A percentile compares a stretch with the other conserved stretches of the same genome.
Conservation (phyloP, 495 filamentous ascomycete species). For the Penicillium pancosmium region DNA sequence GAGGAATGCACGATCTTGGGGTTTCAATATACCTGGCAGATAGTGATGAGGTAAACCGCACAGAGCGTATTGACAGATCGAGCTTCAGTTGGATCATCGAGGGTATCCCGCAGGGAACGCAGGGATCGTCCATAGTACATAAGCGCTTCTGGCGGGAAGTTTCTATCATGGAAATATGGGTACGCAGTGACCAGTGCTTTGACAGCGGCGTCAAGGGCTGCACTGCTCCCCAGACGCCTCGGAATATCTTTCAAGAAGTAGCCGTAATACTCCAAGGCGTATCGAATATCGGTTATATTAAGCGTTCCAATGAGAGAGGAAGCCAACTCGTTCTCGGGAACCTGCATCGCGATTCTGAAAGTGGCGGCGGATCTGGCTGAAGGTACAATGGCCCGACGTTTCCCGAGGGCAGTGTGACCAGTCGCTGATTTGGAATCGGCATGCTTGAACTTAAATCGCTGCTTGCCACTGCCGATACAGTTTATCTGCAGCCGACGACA, state of each 20-base stretch:
- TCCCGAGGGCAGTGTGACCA: neutral
- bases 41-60: slow-evolving; percentile 43
- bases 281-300: slow-evolving; percentile 36
- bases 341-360: slow-evolving; percentile 4
- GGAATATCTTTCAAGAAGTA: slow-evolving; percentile 38
- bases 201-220: slow-evolving; percentile 38
- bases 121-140: slow-evolving; percentile 33
- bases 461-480: slow-evolving; percentile 45
- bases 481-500: slow-evolving; percentile 42
- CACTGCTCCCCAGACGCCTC: slow-evolving; percentile 35
- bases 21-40: slow-evolving; percentile 40
- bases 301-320: slow-evolving; percentile 28
- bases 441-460: slow-evolving; percentile 45
- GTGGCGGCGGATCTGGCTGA: neutral
- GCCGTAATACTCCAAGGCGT: slow-evolving; percentile 39
- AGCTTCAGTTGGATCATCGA: slow-evolving; percentile 37
- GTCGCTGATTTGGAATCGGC: slow-evolving; percentile 2
- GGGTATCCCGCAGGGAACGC: slow-evolving; percentile 29
- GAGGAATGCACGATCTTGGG: neutral
- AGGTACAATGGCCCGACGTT: neutral
- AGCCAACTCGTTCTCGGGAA: slow-evolving; percentile 22
- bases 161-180: slow-evolving; percentile 23
- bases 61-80: slow-evolving; percentile 39
- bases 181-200: slow-evolving; percentile 32
- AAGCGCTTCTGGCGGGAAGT: slow-evolving; percentile 22